A percentile compares a stretch with the other conserved stretches of the same genome.
These are phyloP conservation scores for Priceomyces medius DNA, from an alignment of 805 yeast species.

Conservation along the genomic window DNA sequence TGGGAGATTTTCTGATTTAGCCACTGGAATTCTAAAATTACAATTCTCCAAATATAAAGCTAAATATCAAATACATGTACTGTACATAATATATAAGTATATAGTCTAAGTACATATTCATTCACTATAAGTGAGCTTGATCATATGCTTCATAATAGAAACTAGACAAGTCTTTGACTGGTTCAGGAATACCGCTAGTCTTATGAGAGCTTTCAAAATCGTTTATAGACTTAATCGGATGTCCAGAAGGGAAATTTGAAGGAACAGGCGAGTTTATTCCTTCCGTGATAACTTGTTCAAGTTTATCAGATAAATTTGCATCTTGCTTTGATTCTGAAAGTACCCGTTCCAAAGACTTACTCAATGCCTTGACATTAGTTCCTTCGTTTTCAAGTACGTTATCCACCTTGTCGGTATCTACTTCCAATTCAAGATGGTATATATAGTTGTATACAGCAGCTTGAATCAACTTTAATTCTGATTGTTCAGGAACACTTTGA, in stretches of 20 bases:
- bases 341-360: conserved; percentile 2
- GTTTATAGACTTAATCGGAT: conserved; percentile 43
- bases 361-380: conserved; percentile 9
- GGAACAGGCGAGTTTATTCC: conserved; percentile 30
- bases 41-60: not conserved
- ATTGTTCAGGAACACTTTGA: conserved; percentile 28
- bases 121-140: conserved; percentile 16
- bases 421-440: conserved; percentile 19
- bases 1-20: not conserved
- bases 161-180: conserved; percentile 32
- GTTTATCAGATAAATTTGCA: not conserved
- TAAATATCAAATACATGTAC: not conserved
- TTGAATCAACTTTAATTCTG: conserved; percentile 19
- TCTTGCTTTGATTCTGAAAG: not conserved
- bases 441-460: conserved; percentile 27
- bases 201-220: conserved; percentile 55
- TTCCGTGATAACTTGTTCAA: conserved; percentile 13
- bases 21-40: not conserved
- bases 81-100: conserved; percentile 5
- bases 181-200: conserved; percentile 62
- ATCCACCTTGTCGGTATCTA: conserved; percentile 26
- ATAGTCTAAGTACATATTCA: conserved; percentile 2
- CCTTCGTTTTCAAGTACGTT: conserved; percentile 11
- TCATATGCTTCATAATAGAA: conserved; percentile 25
- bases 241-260: conserved; percentile 49